Evolutionary conservation across 306 rosid species (phyloP).

Genomic region (Hippophae rhamnoides): DNA sequence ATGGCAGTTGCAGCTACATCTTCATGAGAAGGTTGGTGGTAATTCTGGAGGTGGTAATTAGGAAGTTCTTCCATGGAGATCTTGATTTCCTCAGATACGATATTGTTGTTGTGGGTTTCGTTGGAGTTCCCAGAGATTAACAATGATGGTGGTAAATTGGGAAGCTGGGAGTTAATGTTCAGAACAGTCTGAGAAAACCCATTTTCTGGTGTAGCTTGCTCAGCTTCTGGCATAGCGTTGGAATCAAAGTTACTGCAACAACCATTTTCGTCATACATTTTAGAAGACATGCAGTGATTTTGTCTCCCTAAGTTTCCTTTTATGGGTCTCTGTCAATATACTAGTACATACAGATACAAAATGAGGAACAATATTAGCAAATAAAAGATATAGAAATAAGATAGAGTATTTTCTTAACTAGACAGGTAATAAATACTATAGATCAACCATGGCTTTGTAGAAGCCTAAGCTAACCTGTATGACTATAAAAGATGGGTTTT

Average conservation of each 20-base stretch:
- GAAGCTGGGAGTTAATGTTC: slow-evolving; percentile 13
- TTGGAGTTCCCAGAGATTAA: slow-evolving; percentile 12
- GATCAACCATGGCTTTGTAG: too few species aligned
- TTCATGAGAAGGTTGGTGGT: slow-evolving; percentile 13
- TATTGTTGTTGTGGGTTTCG: slow-evolving; percentile 9
- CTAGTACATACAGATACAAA: too few species aligned
- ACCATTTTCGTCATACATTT: slow-evolving; percentile 31
- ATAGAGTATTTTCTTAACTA: too few species aligned
- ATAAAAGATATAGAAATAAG: too few species aligned
- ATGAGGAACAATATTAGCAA: too few species aligned
- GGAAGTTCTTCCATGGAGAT: slow-evolving; percentile 48
- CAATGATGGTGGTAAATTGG: slow-evolving; percentile 18
- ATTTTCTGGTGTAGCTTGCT: slow-evolving; percentile 13
- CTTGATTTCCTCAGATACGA: slow-evolving; percentile 31
- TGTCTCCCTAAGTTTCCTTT: too few species aligned
- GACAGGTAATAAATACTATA: too few species aligned
- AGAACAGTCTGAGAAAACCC: slow-evolving; percentile 19
- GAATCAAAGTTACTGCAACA: slow-evolving; percentile 59
- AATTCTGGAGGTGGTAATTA: slow-evolving; percentile 26
- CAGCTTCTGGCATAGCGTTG: slow-evolving; percentile 35
- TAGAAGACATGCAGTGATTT: not conserved
- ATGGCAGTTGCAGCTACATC: slow-evolving; percentile 21
- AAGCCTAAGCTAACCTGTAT: not conserved
- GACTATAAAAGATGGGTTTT: slow-evolving; percentile 1
- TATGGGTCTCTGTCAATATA: too few species aligned